These are phyloP conservation scores for Fusarium robinianum DNA, from an alignment of 2,329 filamentous ascomycete genomes.

Conservation along the genomic window DNA sequence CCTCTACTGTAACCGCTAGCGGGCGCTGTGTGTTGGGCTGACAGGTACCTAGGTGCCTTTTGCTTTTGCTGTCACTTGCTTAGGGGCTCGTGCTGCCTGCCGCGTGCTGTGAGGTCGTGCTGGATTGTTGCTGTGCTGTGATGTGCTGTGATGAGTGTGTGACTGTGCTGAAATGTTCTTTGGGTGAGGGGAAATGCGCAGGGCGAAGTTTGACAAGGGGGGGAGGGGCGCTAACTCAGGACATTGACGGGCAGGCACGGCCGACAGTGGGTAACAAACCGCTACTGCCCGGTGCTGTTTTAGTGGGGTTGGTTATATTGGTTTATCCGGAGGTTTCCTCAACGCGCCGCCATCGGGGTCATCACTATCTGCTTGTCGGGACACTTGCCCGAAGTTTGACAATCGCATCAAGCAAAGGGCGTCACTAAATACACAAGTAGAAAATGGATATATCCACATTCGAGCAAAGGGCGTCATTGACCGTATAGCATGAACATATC, in stretches of 20 bases:
- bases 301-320: no score
- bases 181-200: slow-evolving; percentile 44
- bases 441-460: slow-evolving; percentile 21
- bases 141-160: slow-evolving; percentile 27
- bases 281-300: no score
- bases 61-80: slow-evolving; percentile 4
- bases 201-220: slow-evolving; percentile 26
- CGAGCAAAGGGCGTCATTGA: slow-evolving; percentile 24
- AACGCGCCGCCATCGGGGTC: no score
- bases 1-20: background rate
- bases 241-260: no score
- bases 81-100: background rate
- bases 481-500: slow-evolving; percentile 19
- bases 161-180: slow-evolving; percentile 52
- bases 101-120: slow-evolving; percentile 24
- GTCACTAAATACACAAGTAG: no score
- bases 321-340: no score
- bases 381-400: no score
- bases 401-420: no score
- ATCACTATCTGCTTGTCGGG: no score
- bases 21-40: background rate
- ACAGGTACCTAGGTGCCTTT: no score
- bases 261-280: no score
- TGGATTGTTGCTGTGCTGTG: slow-evolving; percentile 29
- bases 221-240: no score